Base-by-base conservation (phyloP, 2,329 filamentous ascomycete genomes). In the Colletotrichum musicola region DNA sequence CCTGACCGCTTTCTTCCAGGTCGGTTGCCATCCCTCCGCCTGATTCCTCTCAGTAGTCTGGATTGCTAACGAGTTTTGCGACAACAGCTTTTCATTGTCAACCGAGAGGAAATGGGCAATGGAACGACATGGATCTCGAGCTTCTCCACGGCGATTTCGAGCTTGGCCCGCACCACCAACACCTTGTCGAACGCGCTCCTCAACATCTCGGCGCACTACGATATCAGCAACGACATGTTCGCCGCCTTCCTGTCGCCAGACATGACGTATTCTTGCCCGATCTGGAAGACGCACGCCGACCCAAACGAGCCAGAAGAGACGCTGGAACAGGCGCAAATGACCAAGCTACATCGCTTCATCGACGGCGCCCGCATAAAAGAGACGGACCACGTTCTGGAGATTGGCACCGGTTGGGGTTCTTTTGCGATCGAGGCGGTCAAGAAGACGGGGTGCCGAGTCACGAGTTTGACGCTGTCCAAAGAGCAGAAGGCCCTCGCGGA, bases 141-240 rank as follows among this genome's bases (percentile, higher is more conserved):
- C 55, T 74, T 92, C 35, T 86, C 87, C 1, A 83, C 84, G 6
- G 85, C 86, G 3, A 77, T 92, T 47, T 86, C 88, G 3, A 86
- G 85, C 55, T 75, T 92, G 42, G 87, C 90, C 12, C 80, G 85
- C 66, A 84, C 82, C 51, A 86, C 85, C 12, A 90, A 90, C 74
- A 89, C 85, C 6, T 76, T 89, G 13, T 83, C 84, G 1, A 88
- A 87, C 71, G 82, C 88, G 1, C 83, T 88, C 12, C 81, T 92
- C 50, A 93, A 94, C 75, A 89, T 92, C 60, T 86, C 86, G 2
- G 90, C 90, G 4, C 92, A 94, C 72, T 94, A 94, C 76, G 91
- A 94, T 73, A 92, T 93, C 70, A 90, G 88, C 71, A 93, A 93
- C 74, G 89, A 90, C 66, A 92, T 93, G 89, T 93, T 93, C 73